Evolutionary conservation across 2,329 filamentous ascomycete genomes (phyloP).

Genomic region (Colletotrichum lentis): DNA sequence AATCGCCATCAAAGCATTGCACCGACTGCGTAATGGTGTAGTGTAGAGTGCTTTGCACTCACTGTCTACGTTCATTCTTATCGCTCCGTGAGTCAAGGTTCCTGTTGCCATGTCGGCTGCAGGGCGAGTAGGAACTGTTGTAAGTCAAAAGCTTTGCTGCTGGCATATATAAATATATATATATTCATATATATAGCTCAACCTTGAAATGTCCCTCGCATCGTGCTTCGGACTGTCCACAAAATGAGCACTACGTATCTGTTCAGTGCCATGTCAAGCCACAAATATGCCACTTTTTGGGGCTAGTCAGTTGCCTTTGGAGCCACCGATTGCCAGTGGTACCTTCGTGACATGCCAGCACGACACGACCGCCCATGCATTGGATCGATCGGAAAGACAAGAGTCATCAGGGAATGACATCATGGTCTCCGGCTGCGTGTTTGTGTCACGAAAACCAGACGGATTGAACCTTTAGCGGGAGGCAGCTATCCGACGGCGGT

Average conservation of each 20-base stretch:
- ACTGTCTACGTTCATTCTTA: neutral
- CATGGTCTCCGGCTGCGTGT: conserved; percentile 11
- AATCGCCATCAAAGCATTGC: neutral
- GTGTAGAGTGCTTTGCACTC: no score
- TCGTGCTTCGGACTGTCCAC: no score
- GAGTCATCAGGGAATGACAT: conserved; percentile 27
- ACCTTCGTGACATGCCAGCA: neutral
- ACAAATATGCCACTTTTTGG: conserved; percentile 8
- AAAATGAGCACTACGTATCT: neutral
- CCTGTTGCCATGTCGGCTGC: neutral
- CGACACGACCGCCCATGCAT: neutral
- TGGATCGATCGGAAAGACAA: conserved; percentile 4
- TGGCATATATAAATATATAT: no score
- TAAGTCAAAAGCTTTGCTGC: neutral
- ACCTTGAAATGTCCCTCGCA: no score
- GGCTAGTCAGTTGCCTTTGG: neutral
- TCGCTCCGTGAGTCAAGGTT: neutral
- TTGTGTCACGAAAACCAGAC: conserved; percentile 8
- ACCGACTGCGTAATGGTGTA: no score
- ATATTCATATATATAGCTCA: no score
- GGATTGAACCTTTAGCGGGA: neutral
- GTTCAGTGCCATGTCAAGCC: neutral
- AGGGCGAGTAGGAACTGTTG: neutral
- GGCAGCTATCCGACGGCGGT: neutral
- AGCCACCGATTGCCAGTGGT: neutral